These are phyloP conservation scores for Jasminum sambac DNA, from an alignment of 257 asterid species.

Conservation along the genomic window DNA sequence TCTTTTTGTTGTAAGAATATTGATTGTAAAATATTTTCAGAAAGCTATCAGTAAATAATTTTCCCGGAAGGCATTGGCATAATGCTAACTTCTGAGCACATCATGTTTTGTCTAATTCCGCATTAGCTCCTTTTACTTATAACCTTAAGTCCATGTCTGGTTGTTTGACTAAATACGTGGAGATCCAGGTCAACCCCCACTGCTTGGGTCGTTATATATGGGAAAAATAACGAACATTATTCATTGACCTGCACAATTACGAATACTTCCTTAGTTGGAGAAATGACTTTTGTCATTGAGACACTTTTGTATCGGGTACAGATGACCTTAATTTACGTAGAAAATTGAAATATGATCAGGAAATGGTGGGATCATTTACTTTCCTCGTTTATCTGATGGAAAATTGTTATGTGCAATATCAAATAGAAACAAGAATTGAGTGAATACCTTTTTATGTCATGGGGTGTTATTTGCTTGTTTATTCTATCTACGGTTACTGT, in stretches of 20 bases:
- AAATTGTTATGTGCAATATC: not conserved
- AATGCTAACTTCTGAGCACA: not conserved
- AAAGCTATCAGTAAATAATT: not conserved
- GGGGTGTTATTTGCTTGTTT: not conserved
- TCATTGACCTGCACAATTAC: not conserved
- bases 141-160: not conserved
- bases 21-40: too few relatives aligned
- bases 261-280: not conserved
- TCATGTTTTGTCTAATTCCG: not conserved
- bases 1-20: too few relatives aligned
- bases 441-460: not conserved
- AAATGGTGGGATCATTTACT: not conserved
- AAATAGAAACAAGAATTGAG: not conserved
- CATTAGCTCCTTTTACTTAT: not conserved
- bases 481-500: not conserved
- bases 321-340: not conserved
- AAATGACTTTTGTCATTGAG: not conserved
- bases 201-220: not conserved
- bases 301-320: not conserved
- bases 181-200: not conserved
- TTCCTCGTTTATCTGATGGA: not conserved
- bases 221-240: not conserved
- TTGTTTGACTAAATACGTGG: not conserved
- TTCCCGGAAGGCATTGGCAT: not conserved
- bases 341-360: not conserved